These are phyloP conservation scores for Myotisia sp. DNA, from an alignment of 2,329 filamentous ascomycete genomes.

Conservation along the genomic window DNA sequence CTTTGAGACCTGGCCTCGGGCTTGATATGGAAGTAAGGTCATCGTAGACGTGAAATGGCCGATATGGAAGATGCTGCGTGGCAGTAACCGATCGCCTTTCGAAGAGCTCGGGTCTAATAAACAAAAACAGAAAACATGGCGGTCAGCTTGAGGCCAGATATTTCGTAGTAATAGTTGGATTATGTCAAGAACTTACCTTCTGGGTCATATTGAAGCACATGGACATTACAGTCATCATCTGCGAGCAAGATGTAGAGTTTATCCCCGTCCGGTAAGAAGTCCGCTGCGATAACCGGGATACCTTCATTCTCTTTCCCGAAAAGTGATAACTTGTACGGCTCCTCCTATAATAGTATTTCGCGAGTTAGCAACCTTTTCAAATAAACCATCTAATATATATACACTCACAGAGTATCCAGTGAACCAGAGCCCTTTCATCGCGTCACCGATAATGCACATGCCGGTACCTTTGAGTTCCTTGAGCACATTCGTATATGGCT, in stretches of 20 bases:
- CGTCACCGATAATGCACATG: conserved; percentile 75
- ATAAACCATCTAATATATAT: background rate
- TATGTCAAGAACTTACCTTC: conserved; percentile 51
- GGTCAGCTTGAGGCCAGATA: too few relatives aligned
- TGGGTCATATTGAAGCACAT: conserved; percentile 85
- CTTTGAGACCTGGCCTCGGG: conserved; percentile 32
- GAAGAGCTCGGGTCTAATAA: conserved; percentile 74
- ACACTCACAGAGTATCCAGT: conserved; percentile 63
- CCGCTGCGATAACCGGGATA: conserved; percentile 65
- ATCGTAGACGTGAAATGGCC: conserved; percentile 65
- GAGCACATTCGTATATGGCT: conserved; percentile 75
- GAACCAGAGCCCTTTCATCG: conserved; percentile 89
- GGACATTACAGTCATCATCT: conserved; percentile 73
- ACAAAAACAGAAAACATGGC: too few relatives aligned
- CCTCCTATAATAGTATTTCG: conserved; percentile 44
- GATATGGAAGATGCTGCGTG: conserved; percentile 74
- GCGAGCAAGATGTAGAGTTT: conserved; percentile 69
- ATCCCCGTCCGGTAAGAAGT: conserved; percentile 76
- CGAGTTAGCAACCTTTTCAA: background rate
- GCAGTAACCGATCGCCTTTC: conserved; percentile 72
- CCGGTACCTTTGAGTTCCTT: conserved; percentile 74
- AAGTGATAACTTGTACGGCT: conserved; percentile 87
- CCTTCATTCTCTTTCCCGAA: conserved; percentile 74
- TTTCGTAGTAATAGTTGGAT: background rate
- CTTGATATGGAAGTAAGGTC: conserved; percentile 57